Percentiles rank a stretch among this genome's conserved stretches.
These are phyloP conservation scores for Monilinia polystroma DNA, from an alignment of 2,329 filamentous ascomycete species.

Conservation along the genomic window DNA sequence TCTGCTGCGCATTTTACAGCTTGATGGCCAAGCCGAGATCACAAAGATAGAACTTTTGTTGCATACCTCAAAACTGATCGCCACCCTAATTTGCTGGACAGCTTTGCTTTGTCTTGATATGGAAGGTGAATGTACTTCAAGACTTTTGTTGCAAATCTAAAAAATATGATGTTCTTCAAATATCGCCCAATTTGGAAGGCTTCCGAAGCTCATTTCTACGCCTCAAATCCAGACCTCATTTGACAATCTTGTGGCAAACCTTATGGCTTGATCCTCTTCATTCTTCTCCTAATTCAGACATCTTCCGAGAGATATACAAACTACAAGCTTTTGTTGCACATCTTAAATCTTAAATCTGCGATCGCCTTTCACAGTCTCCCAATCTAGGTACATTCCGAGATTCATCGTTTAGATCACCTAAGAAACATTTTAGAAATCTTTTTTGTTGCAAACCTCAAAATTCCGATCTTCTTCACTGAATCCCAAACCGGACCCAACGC, in stretches of 20 bases:
- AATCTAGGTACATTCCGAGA: conserved; percentile 9
- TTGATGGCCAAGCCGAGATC: neutral
- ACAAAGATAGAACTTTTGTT: neutral
- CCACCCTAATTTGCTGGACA: neutral
- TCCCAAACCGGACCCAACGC: neutral
- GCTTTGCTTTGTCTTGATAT: too few species aligned
- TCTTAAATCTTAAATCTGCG: conserved; percentile 8
- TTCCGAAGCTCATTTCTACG: conserved; percentile 9
- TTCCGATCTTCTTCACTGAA: neutral
- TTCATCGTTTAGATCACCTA: neutral
- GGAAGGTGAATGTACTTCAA: neutral
- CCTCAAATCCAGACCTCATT: neutral
- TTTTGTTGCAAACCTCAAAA: neutral
- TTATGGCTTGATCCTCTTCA: neutral
- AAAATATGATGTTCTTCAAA: conserved; percentile 17
- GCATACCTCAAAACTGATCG: conserved; percentile 3
- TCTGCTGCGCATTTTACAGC: neutral
- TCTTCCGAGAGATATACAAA: neutral
- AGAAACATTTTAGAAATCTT: neutral
- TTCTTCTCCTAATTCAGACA: neutral
- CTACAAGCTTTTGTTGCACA: neutral
- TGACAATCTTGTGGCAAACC: neutral
- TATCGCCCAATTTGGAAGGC: neutral
- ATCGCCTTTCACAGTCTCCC: conserved; percentile 6
- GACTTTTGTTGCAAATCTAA: conserved; percentile 22